Base-by-base conservation (phyloP, 2,329 filamentous ascomycete genomes). In the Colletotrichum theobromicola region DNA sequence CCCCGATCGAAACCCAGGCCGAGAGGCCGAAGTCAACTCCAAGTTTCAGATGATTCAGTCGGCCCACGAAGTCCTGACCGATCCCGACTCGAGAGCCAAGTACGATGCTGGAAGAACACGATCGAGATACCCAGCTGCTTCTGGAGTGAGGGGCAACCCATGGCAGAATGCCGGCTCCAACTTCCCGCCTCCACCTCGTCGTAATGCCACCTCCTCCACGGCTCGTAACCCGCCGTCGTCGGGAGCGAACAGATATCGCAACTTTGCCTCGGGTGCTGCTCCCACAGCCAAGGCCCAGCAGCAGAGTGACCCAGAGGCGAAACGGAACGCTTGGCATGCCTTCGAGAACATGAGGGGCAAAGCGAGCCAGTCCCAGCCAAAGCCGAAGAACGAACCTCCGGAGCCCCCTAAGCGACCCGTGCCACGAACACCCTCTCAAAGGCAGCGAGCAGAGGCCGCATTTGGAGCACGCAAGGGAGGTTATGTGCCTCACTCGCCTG, bases 1-100 rank as follows among this genome's bases (percentile, higher is more conserved):
- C 80, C 95, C 95, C 9, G 95, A 98, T 82, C 93, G 95, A 74
- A 98, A 98, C 80, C 94, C 93, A 13, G 95, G 95, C 66, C 91
- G 91, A 80, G 95, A 98, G 84, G 85, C 90, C 72, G 94, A 96
- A 80, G 94, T 93, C 81, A 94, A 94, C 77, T 88, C 93, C 35
- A 94, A 94, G 80, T 98, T 98, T 80, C 94, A 97, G 82, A 90
- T 93, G 64, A 97, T 98, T 63, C 94, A 97, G 83, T 91, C 94
- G 6, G 95, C 95, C 26, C 93, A 97, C 81, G 95, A 98, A 82
- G 88, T 98, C 67, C 83, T 92, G 16, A 87, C 85, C 30, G 89
- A 90, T 72, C 85, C 88, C 2, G 83, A 85, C 4, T 81, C 85
- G 68, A 90, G 87, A 75, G 82, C 85, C 34, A 89, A 89, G 69